A percentile compares a stretch with the other conserved stretches of the same genome.
Evolutionary conservation across 495 filamentous ascomycete species (phyloP).

Genomic region (Gamarada debralockiae): DNA sequence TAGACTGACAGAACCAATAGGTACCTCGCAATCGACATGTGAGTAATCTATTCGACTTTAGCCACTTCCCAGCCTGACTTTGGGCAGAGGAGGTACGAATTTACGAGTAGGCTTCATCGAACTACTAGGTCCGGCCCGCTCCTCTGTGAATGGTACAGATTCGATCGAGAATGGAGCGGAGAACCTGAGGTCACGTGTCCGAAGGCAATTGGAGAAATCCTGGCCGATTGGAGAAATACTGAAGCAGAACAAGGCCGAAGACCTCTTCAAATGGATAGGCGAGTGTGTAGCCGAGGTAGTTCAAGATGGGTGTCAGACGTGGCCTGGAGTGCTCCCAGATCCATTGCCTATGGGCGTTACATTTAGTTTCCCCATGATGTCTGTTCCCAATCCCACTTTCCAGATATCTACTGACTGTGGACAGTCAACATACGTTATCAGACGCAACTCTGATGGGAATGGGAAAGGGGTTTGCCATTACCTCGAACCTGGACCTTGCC

Average conservation of each 20-base stretch:
- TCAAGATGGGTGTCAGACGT: slow-evolving; percentile 26
- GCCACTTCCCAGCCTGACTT: slow-evolving; percentile 2
- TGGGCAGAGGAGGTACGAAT: slow-evolving; percentile 65
- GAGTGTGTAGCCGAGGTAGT: slow-evolving; percentile 72
- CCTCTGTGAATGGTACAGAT: slow-evolving; percentile 9
- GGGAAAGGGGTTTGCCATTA: slow-evolving; percentile 85
- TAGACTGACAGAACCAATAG: slow-evolving; percentile 32
- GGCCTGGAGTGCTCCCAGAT: slow-evolving; percentile 37
- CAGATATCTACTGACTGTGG: background rate
- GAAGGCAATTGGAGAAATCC: slow-evolving; percentile 59
- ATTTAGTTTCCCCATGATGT: slow-evolving; percentile 84
- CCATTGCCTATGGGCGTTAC: slow-evolving; percentile 76
- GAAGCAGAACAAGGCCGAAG: slow-evolving; percentile 71
- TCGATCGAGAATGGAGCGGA: slow-evolving; percentile 25
- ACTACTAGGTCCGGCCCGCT: slow-evolving; percentile 45
- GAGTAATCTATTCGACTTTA: slow-evolving; percentile 17
- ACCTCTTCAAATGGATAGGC: slow-evolving; percentile 77
- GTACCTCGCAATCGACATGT: slow-evolving; percentile 76
- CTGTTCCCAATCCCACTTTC: slow-evolving; percentile 20
- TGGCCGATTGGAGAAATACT: slow-evolving; percentile 81
- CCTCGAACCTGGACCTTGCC: slow-evolving; percentile 65
- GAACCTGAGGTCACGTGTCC: slow-evolving; percentile 42
- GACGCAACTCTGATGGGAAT: slow-evolving; percentile 80
- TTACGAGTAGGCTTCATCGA: slow-evolving; percentile 77
- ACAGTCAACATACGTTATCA: slow-evolving; percentile 66